phyloP scores from a whole-genome alignment of 148 eudicot species.

The Salicornia ramosissima region DNA sequence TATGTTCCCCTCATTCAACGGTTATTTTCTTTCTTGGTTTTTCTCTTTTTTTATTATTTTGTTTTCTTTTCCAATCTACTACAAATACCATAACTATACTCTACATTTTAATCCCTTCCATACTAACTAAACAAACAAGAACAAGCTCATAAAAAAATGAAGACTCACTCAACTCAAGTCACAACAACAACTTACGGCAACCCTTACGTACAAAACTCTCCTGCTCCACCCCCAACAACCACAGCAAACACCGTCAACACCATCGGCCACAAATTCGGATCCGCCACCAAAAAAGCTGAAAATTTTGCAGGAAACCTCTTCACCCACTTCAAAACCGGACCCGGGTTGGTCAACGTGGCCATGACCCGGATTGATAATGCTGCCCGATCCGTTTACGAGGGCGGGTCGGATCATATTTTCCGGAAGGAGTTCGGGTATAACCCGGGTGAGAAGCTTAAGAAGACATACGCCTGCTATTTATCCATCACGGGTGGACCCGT shows the following conservation, averaged over 20 bases:
- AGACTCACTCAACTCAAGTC: conserved; percentile 18
- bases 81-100: too few species aligned
- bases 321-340: conserved; percentile 42
- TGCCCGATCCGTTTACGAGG: conserved; percentile 40
- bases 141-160: conserved; percentile 1
- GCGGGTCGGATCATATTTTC: conserved; percentile 43
- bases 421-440: conserved; percentile 34
- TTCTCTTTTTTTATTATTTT: too few species aligned
- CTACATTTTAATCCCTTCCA: too few species aligned
- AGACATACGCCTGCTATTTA: conserved; percentile 44
- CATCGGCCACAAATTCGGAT: conserved; percentile 26
- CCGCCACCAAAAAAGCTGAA: conserved; percentile 36
- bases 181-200: background rate
- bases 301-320: conserved; percentile 35
- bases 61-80: too few species aligned
- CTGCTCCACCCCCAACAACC: conserved; percentile 25
- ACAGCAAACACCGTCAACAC: conserved; percentile 13
- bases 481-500: conserved; percentile 47
- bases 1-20: too few species aligned
- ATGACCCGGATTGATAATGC: conserved; percentile 41
- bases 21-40: too few species aligned
- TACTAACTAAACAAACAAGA: background rate
- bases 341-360: conserved; percentile 40
- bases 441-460: conserved; percentile 34
- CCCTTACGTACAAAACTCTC: conserved; percentile 16